Base-by-base conservation (phyloP, 83 land plant species). In the Thuja plicata region DNA sequence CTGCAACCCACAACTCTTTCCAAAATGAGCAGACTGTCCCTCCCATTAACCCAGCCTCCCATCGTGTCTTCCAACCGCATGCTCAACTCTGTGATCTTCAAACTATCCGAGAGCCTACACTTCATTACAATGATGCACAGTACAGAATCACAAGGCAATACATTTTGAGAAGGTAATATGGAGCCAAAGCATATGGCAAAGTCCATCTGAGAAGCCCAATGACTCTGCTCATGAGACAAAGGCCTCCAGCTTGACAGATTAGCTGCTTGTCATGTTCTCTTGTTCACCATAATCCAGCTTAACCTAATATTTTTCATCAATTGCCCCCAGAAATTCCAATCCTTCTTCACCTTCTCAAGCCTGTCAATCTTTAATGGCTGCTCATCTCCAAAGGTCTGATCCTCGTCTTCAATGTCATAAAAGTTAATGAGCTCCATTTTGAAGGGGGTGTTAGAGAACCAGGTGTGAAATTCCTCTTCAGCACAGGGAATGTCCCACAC, bases 31-130 rank as follows among this genome's bases (percentile, higher is more conserved):
- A 92, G 52, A 13, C 92, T 89, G 8, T 92, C 79, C 84, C 54
- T 79, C 32, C 93, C 93, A 62, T 48, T 48, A 48, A 48, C 52
- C 9, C 52, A 12, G 11, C 9, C 52, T 48, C 52, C 52, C 52
- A 48, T 90, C 34, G 87, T 66, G 85, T 92, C 90, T 86, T 90
- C 90, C 38, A 92, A 84, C 87, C 87, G 90, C 92, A 92, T 87
- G 54, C 92, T 87, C 3, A 92, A 89, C 89, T 92, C 93, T 0
- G 88, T 92, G 3, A 92, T n/a, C 17, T 87, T 46, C 0, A 92
- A 11, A 6, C 37, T 62, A 54, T 57, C 40, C 43, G 35, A 37
- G 7, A 54, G 62, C 17, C 55, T 73, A 50, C 83, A 84, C 34
- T 90, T 89, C 41, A 92, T 71, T 0, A 71, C 48, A 12, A 92